phyloP scores from a whole-genome alignment of 164 flowering plant genomes.

The Annona cherimola region DNA sequence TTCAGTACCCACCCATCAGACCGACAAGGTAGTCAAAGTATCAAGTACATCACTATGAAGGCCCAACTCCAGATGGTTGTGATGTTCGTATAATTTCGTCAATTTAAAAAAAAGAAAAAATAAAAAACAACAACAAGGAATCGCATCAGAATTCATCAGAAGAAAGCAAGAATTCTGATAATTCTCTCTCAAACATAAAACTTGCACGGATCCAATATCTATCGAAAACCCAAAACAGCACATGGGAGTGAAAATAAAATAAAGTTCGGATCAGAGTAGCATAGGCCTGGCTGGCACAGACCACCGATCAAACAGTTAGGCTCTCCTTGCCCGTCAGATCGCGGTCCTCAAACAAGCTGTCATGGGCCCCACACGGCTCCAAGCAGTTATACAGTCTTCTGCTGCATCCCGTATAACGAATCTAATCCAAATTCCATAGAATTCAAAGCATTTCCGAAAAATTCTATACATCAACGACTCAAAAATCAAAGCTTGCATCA shows the following conservation, averaged over 20 bases:
- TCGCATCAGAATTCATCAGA: background rate
- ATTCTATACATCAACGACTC: background rate
- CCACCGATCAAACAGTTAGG: background rate
- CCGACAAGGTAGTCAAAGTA: no score
- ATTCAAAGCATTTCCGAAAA: background rate
- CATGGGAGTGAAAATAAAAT: no score
- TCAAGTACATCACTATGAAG: no score
- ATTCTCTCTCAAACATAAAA: background rate
- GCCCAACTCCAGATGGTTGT: no score
- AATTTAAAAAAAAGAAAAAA: no score
- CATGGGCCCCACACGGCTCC: background rate
- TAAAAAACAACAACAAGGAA: no score
- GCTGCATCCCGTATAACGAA: background rate
- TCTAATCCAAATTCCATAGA: background rate
- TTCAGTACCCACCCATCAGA: no score
- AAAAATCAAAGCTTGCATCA: background rate
- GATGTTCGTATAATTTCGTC: no score
- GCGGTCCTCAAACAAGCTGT: background rate
- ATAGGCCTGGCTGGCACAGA: background rate
- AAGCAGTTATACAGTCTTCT: background rate
- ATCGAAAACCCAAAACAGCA: no score
- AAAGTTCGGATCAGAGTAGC: background rate
- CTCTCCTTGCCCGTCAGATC: background rate
- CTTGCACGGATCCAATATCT: background rate
- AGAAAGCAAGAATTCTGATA: background rate